Evolutionary conservation across 805 yeast genomes (phyloP).

Genomic region (Metschnikowia matae): DNA sequence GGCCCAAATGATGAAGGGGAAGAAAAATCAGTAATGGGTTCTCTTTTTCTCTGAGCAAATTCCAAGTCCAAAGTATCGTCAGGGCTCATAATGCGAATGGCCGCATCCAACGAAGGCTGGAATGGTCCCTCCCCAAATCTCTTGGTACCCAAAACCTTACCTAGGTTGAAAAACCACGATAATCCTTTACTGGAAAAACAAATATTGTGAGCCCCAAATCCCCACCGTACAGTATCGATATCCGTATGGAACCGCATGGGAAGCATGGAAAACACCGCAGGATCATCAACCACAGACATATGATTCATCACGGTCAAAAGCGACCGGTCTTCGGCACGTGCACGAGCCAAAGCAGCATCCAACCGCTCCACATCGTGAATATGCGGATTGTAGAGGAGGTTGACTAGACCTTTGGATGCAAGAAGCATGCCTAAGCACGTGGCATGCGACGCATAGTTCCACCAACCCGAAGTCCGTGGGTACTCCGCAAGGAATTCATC

Average conservation of each 20-base stretch:
- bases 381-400: conserved; percentile 59
- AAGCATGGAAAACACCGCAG: conserved; percentile 80
- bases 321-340: conserved; percentile 66
- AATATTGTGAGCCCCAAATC: conserved; percentile 87
- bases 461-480: conserved; percentile 53
- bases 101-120: conserved; percentile 86
- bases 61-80: conserved; percentile 60
- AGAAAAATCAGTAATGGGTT: no score
- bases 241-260: conserved; percentile 65
- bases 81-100: conserved; percentile 72
- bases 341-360: conserved; percentile 58
- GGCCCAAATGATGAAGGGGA: conserved; percentile 1
- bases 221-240: conserved; percentile 80
- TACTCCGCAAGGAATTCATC: conserved; percentile 62
- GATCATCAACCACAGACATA: conserved; percentile 90
- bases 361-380: conserved; percentile 61
- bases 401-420: conserved; percentile 57
- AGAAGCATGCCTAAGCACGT: conserved; percentile 66
- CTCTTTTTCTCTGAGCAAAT: conserved; percentile 16
- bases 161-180: conserved; percentile 71
- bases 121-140: conserved; percentile 92
- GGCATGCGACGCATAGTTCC: conserved; percentile 67
- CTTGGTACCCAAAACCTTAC: conserved; percentile 82
- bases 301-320: conserved; percentile 88
- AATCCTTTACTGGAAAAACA: conserved; percentile 62